Evolutionary conservation across 2,329 filamentous ascomycete genomes (phyloP).

Genomic region (Diaporthe humulicola): DNA sequence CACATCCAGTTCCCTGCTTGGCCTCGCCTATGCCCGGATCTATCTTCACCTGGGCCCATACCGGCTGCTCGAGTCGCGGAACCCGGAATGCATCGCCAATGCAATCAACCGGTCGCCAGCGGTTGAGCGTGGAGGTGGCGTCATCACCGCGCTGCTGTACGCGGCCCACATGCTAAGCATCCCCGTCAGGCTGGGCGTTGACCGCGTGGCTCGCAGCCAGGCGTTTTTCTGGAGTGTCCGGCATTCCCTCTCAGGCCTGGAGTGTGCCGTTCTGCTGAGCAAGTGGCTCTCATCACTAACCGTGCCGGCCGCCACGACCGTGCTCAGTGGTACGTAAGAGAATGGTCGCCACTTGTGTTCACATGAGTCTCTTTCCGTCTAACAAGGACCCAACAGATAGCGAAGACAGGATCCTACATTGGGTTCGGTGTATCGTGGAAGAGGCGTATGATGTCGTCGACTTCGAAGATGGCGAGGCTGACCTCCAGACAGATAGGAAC

Average conservation of each 20-base stretch:
- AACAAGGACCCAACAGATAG: slow-evolving; percentile 45
- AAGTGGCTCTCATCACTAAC: slow-evolving; percentile 59
- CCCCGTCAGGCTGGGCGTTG: slow-evolving; percentile 66
- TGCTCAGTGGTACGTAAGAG: slow-evolving; percentile 10
- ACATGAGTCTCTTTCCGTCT: neutral
- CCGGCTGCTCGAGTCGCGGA: slow-evolving; percentile 57
- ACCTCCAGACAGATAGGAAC: slow-evolving; percentile 31
- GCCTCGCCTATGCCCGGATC: slow-evolving; percentile 60
- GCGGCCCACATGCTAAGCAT: slow-evolving; percentile 68
- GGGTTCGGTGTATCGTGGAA: slow-evolving; percentile 60
- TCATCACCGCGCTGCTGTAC: slow-evolving; percentile 64
- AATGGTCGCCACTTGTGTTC: too few species aligned
- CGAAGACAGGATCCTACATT: slow-evolving; percentile 60
- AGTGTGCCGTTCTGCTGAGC: slow-evolving; percentile 66
- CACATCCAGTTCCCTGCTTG: slow-evolving; percentile 60
- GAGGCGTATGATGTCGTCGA: slow-evolving; percentile 57
- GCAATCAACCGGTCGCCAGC: slow-evolving; percentile 53
- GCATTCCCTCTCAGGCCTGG: slow-evolving; percentile 67
- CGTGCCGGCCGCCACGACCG: slow-evolving; percentile 33
- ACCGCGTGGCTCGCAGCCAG: slow-evolving; percentile 66
- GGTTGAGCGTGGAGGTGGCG: slow-evolving; percentile 61
- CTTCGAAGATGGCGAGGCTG: slow-evolving; percentile 50
- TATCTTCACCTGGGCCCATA: slow-evolving; percentile 60
- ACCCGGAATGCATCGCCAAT: slow-evolving; percentile 55
- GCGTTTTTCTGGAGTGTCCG: slow-evolving; percentile 70